These are phyloP conservation scores for Fragosphaeria purpurea DNA, from an alignment of 2,329 filamentous ascomycete genomes.

Conservation along the genomic window DNA sequence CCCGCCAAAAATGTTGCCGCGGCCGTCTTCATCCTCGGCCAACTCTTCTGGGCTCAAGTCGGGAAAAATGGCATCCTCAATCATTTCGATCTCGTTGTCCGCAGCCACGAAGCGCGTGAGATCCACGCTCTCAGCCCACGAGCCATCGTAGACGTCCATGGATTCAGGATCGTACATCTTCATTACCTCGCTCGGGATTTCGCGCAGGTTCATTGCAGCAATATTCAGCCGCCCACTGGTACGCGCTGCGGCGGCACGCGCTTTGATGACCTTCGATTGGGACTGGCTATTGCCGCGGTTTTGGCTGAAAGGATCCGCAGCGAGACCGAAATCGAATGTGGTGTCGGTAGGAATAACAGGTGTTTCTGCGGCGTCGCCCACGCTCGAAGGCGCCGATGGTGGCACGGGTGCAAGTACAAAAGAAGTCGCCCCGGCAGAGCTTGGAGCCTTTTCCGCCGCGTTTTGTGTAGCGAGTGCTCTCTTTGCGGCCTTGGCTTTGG, in stretches of 20 bases:
- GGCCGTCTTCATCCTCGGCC: slow-evolving; percentile 54
- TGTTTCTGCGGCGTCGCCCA: slow-evolving; percentile 16
- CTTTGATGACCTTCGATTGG: slow-evolving; percentile 58
- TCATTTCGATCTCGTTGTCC: slow-evolving; percentile 72
- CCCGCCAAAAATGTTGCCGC: slow-evolving; percentile 69
- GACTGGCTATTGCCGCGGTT: slow-evolving; percentile 41
- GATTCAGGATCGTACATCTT: slow-evolving; percentile 80
- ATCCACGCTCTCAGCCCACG: slow-evolving; percentile 90
- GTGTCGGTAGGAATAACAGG: slow-evolving; percentile 37
- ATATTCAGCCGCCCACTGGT: slow-evolving; percentile 80
- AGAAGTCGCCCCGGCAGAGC: slow-evolving; percentile 13
- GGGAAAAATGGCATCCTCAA: slow-evolving; percentile 70
- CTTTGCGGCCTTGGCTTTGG: slow-evolving; percentile 78
- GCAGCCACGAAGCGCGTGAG: slow-evolving; percentile 74
- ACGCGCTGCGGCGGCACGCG: slow-evolving; percentile 62
- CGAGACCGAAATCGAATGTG: slow-evolving; percentile 48
- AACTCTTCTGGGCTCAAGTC: slow-evolving; percentile 51
- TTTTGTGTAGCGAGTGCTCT: slow-evolving; percentile 34
- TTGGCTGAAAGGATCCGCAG: slow-evolving; percentile 63
- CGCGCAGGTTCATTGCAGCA: slow-evolving; percentile 67
- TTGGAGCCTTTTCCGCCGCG: slow-evolving; percentile 4
- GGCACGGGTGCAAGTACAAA: slow-evolving; percentile 9
- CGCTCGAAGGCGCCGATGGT: slow-evolving; percentile 9
- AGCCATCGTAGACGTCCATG: slow-evolving; percentile 50
- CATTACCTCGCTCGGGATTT: slow-evolving; percentile 73